phyloP scores from a whole-genome alignment of 1,284 basidiomycete genomes.

The Trichosporon ovoides region DNA sequence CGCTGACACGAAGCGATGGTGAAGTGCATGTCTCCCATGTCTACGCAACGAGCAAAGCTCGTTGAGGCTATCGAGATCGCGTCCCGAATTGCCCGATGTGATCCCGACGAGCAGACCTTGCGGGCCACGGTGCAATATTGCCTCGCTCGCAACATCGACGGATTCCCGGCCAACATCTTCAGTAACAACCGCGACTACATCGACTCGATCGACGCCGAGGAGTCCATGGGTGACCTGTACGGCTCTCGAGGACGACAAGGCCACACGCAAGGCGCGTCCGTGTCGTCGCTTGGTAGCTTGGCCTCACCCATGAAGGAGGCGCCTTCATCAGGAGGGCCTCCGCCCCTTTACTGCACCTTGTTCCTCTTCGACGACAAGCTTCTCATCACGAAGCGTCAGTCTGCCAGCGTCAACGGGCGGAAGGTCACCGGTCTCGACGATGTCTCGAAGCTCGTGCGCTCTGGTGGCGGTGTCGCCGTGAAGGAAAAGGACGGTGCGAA shows the following conservation, averaged over 20 bases:
- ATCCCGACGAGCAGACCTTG: constrained; percentile 85
- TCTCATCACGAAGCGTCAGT: constrained; percentile 81
- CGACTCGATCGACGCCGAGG: constrained; percentile 91
- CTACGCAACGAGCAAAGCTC: constrained; percentile 73
- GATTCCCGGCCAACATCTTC: constrained; percentile 81
- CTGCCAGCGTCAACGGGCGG: constrained; percentile 66
- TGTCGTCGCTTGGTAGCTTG: constrained; percentile 50
- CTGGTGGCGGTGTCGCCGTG: constrained; percentile 45
- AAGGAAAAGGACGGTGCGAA: constrained; percentile 50
- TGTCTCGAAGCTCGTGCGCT: constrained; percentile 66
- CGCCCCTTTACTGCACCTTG: constrained; percentile 72
- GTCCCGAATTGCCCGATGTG: constrained; percentile 83
- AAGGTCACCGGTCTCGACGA: constrained; percentile 78
- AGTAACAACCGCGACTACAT: constrained; percentile 82
- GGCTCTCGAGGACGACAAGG: constrained; percentile 20
- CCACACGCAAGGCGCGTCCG: constrained; percentile 33
- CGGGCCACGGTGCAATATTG: constrained; percentile 84
- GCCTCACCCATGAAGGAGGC: constrained; percentile 10
- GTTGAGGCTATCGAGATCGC: constrained; percentile 82
- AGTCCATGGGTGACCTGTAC: constrained; percentile 57
- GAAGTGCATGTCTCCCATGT: constrained; percentile 71
- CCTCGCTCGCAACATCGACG: constrained; percentile 76
- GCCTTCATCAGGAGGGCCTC: neutral
- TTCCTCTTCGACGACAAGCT: constrained; percentile 95
- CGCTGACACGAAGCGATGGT: constrained; percentile 59